phyloP scores from a whole-genome alignment of 257 asterid genomes.

The Salvia rosmarinus region DNA sequence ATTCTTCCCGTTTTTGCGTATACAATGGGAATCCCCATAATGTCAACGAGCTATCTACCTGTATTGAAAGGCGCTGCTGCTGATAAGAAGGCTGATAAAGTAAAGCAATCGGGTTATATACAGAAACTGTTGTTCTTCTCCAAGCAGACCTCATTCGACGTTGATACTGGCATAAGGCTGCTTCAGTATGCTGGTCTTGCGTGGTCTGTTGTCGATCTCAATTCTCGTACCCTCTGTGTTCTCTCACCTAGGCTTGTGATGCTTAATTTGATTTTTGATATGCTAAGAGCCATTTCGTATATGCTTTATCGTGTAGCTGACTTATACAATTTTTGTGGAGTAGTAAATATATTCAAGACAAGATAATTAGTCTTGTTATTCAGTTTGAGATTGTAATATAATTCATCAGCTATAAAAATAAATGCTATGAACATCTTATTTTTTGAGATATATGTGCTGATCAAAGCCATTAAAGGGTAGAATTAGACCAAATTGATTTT shows the following conservation, averaged over 20 bases:
- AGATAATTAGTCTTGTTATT: too few relatives aligned
- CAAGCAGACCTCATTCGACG: constrained; percentile 56
- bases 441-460: background rate
- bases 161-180: constrained; percentile 83
- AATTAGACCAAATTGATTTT: background rate
- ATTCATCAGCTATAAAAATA: background rate
- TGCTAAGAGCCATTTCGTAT: background rate
- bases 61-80: constrained; percentile 42
- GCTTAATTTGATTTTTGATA: constrained; percentile 1
- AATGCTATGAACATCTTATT: background rate
- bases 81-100: constrained; percentile 49
- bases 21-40: constrained; percentile 75
- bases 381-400: background rate
- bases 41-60: constrained; percentile 72
- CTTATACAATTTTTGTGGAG: background rate
- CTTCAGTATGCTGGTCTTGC: constrained; percentile 87
- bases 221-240: constrained; percentile 76
- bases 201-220: constrained; percentile 86
- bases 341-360: background rate
- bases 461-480: too few relatives aligned
- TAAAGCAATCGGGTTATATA: constrained; percentile 62
- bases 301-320: background rate
- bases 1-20: constrained; percentile 76
- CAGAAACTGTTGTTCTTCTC: constrained; percentile 59
- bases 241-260: constrained; percentile 60